These are phyloP conservation scores for Arctostaphylos glauca DNA, from an alignment of 148 eudicot species.

Conservation along the genomic window DNA sequence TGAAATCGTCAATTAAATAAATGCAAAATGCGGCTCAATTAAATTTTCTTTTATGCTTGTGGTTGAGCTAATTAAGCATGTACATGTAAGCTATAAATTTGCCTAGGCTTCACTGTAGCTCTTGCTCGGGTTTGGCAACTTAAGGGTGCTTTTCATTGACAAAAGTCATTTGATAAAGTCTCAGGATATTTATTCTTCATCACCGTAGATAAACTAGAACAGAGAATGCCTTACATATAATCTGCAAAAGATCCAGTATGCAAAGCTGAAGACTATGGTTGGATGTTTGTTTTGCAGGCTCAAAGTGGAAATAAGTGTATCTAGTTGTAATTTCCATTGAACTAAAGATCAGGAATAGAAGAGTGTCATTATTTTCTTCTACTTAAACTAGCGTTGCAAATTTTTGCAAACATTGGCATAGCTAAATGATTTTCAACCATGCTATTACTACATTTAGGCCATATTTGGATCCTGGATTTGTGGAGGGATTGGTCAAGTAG, in stretches of 20 bases:
- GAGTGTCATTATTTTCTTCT: neutral
- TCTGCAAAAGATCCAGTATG: neutral
- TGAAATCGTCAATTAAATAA: neutral
- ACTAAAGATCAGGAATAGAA: neutral
- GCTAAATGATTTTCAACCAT: neutral
- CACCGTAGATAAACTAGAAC: neutral
- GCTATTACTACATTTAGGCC: neutral
- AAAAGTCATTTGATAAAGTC: neutral
- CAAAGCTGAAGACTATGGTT: neutral
- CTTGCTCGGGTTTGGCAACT: neutral
- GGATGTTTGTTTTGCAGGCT: neutral
- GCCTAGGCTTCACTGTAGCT: neutral
- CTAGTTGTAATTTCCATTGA: neutral
- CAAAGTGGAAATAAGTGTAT: neutral
- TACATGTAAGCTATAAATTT: neutral
- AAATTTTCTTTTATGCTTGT: neutral
- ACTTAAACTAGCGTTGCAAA: neutral
- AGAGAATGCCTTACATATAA: neutral
- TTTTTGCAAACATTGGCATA: neutral
- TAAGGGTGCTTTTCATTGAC: neutral
- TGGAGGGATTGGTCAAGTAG: neutral
- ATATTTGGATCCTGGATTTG: neutral
- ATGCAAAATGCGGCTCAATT: neutral
- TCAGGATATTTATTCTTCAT: conserved; percentile 3
- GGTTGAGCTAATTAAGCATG: neutral